Base-by-base conservation (phyloP, 495 filamentous ascomycete genomes). In the Penicillium turbatum region DNA sequence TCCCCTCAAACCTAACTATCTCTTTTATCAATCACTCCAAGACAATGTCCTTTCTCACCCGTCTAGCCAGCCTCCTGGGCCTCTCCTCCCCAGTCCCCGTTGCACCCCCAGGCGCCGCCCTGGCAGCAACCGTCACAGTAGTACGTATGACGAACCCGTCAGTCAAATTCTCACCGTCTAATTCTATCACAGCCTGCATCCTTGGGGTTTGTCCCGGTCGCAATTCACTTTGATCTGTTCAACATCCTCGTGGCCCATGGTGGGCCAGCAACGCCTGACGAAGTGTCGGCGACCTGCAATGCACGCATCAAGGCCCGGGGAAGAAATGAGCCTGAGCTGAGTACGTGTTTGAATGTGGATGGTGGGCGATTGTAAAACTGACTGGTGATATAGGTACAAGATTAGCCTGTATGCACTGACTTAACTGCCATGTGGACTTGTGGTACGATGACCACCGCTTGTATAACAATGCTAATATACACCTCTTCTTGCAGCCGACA, bases 121-220 rank as follows among this genome's bases (percentile, higher is more conserved):
- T 71, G 13, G 68, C 68, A 32, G 56, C 61, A 13, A 65, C 63
- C 4, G 58, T 70, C 3, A 68, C 67, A 7, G 49, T 48, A 35
- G 69, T 72, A 30, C 58, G 67, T 60, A 10, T 40, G 39, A 42
- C 17, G 5, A 29, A 19, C 29, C 30, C 16, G 1, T 34, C 30
- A 8, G 30, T 0, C n/a, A 9, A 42, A 17, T 42, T 12, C 19
- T 6, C n/a, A n/a, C n/a, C 26, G 26, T 47, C 37, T 35, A 44
- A 46, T 26, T 36, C 24, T 16, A 12, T 19, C 15, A n/a, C 45
- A 70, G 67, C 52, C 67, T 6, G 67, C 68, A 15, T 60, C 68
- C 0, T 44, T 72, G 26, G 67, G 72, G 0, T 72, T 74, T 42
- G 60, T 73, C 1, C 72, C 72, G 1, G 70, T 73, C 10, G 67